These are phyloP conservation scores for Arachnomyces sp. DNA, from an alignment of 2,329 filamentous ascomycete species.

Conservation along the genomic window DNA sequence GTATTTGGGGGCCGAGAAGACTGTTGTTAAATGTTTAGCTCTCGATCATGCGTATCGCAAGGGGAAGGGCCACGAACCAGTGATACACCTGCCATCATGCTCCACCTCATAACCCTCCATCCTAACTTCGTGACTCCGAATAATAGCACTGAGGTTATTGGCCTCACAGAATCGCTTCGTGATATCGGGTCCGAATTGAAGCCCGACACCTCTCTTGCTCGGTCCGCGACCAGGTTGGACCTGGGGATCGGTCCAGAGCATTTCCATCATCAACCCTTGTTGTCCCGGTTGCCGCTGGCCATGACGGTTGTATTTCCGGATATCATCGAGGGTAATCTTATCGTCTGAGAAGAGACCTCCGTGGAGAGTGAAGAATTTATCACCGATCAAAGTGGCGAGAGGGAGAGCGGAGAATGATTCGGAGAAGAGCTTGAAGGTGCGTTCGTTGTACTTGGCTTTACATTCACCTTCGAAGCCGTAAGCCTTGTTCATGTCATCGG, in stretches of 20 bases:
- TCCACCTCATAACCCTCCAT: slow-evolving; percentile 99
- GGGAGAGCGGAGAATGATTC: slow-evolving; percentile 95
- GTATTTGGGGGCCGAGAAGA: slow-evolving; percentile 96
- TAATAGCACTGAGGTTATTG: slow-evolving; percentile 89
- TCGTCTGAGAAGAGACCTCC: slow-evolving; percentile 93
- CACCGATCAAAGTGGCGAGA: slow-evolving; percentile 81
- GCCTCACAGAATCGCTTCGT: slow-evolving; percentile 95
- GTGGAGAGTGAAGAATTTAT: slow-evolving; percentile 86
- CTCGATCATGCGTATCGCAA: neutral
- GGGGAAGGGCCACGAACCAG: slow-evolving; percentile 47
- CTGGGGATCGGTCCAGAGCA: slow-evolving; percentile 98
- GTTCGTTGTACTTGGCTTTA: slow-evolving; percentile 95
- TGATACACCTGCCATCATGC: slow-evolving; percentile 92
- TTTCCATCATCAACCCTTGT: slow-evolving; percentile 97
- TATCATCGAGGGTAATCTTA: slow-evolving; percentile 82
- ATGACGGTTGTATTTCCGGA: slow-evolving; percentile 85
- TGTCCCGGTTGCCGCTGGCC: slow-evolving; percentile 89
- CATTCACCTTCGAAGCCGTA: slow-evolving; percentile 99
- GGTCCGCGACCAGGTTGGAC: slow-evolving; percentile 75
- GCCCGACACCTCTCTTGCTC: slow-evolving; percentile 90
- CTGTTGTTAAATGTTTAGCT: slow-evolving; percentile 31
- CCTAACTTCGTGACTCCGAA: slow-evolving; percentile 92
- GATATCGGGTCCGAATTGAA: slow-evolving; percentile 94
- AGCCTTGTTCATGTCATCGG: slow-evolving; percentile 97
- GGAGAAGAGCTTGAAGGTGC: slow-evolving; percentile 93